Base-by-base conservation (phyloP, 164 flowering plant genomes). In the Dillenia suffruticosa region DNA sequence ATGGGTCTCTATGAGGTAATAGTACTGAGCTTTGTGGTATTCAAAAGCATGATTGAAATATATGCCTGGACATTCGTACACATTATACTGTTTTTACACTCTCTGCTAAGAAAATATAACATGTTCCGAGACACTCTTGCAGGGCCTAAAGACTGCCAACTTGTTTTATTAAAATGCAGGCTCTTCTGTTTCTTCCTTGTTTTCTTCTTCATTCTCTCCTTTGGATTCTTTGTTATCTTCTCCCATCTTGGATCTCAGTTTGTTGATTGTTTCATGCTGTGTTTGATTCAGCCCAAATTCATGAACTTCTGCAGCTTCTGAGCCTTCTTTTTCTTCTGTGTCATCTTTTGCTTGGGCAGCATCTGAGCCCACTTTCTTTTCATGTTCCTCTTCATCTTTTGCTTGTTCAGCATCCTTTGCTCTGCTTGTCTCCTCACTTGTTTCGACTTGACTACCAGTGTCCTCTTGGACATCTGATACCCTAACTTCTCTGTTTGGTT, bases 131-230 rank as follows among this genome's bases (percentile, higher is more conserved):
- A 63, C 2, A 10, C 32, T 17, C 13, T 49, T 13, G 9, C 2
- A 46, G 8, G 12, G 26, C 12, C 46, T 9, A 44, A 9, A 43
- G 12, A 10, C 48, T 8, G 46, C 2, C 12, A 32, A 43, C 26
- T 12, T 63, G 12, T 19, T 40, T 26, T 57, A 26, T 63, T 69
- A 71, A 56, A 75, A 66, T 52, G 66, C 72, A 2, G 67, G 19
- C 48, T 65, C 69, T 1, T 72, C 72, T 19, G 48, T 51, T 57
- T 68, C 67, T 9, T 69, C 70, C 16, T 49, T 63, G 61, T 57
- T 47, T 32, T 32, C 6, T 32, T 5, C 40, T 32, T 32, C 40
- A 32, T 5, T 32, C 40, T 32, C 40, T 0, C 40, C 40, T 7
- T 32, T 5, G 40, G 40, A 32, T 32, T 32, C 40, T 32, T 32